phyloP scores from a whole-genome alignment of 192 early-diverging fungal species.

The Coemansia erecta region DNA sequence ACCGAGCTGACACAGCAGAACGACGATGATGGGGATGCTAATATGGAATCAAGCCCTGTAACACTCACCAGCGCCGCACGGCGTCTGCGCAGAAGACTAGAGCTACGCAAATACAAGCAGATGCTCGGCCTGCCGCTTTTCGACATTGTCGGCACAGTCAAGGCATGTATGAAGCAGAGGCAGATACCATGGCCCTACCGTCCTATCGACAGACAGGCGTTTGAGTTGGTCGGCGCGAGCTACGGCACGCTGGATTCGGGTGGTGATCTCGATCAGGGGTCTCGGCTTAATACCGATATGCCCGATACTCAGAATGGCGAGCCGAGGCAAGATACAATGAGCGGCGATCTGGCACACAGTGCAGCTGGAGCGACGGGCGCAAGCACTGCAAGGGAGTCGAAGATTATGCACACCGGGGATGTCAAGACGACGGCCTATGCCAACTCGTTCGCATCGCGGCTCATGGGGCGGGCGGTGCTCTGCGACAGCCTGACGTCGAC shows the following conservation, averaged over 20 bases:
- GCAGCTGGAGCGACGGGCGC: neutral
- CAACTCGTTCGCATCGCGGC: constrained; percentile 73
- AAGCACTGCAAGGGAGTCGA: neutral
- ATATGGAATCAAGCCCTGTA: constrained; percentile 13
- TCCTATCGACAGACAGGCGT: constrained; percentile 5
- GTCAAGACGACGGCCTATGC: constrained; percentile 57
- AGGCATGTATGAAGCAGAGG: constrained; percentile 11
- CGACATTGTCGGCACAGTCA: constrained; percentile 63
- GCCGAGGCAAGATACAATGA: no score
- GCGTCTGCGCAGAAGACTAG: constrained; percentile 41
- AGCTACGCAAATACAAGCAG: constrained; percentile 61
- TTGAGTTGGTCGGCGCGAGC: neutral
- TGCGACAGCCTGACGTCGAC: constrained; percentile 57
- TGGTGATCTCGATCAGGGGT: neutral
- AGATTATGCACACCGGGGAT: neutral
- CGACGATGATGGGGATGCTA: constrained; percentile 38
- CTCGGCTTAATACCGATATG: no score
- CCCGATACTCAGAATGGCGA: no score
- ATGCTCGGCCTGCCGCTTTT: constrained; percentile 61
- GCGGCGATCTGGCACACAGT: no score
- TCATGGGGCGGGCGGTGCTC: constrained; percentile 62
- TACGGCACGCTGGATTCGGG: neutral
- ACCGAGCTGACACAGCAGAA: constrained; percentile 16
- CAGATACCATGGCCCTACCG: constrained; percentile 25
- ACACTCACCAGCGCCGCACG: constrained; percentile 11